Base-by-base conservation (phyloP, 1,139 yeast species). In the Protomyces inouyei region DNA sequence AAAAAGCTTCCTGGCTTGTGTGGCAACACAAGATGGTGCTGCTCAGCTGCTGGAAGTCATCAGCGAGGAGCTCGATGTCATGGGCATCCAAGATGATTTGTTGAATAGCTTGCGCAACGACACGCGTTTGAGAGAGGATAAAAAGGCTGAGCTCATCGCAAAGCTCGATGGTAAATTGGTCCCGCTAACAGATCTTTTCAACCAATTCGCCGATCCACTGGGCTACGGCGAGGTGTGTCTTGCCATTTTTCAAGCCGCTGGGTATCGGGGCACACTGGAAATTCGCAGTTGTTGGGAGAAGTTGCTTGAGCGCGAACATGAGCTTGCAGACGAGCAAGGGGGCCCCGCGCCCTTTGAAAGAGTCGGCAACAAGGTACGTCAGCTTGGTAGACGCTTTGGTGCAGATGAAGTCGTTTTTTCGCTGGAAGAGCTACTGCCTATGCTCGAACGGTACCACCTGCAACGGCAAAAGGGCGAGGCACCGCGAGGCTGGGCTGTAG, bases 221-320 rank as follows among this genome's bases (percentile, higher is more conserved):
- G 93, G 93, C 3, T 93, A 92, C 73, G 86, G 86, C 73, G 96
- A 89, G 70, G 79, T 92, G 61, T 88, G 96, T 68, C 79, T 92
- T 67, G 77, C 84, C 54, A 85, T 91, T 28, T 90, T 88, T 78
- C 88, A 88, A 72, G 82, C 87, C 8, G 86, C 97, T 0, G 97
- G 93, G 72, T 75, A 72, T 70, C 72, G 61, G n/a, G 68, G 59
- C 16, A 18, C 64, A 12, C 43, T 74, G 32, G 79, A 76, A 66
- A 75, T 78, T 64, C 71, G 70, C 64, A 68, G 70, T 45, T 72
- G 77, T 65, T 78, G 80, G 80, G 71, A 73, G 61, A 72, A 73
- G 65, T 72, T 76, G 54, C 71, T 74, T 63, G 71, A 64, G 32
- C 67, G 61, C 21, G 66, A 69, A 18, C 74, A 75, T 73, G 72